Conservation (phyloP, 345 rosid species). For the Hibiscus tridactylites region DNA sequence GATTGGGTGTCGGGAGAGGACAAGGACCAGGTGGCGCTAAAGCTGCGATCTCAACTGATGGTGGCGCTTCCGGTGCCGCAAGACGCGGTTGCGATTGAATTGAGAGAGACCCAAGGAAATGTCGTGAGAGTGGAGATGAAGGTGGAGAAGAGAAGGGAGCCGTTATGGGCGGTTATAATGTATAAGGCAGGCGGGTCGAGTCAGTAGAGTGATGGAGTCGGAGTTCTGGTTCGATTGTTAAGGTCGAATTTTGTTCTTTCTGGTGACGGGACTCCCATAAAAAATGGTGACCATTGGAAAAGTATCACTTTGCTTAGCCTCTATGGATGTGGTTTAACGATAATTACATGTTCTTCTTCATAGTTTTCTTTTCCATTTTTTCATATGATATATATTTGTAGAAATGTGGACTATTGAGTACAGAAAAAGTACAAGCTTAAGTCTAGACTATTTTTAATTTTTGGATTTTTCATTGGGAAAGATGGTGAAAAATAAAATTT, state of each 20-base stretch:
- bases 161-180: conserved; percentile 56
- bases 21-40: conserved; percentile 83
- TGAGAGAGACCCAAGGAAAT: conserved; percentile 28
- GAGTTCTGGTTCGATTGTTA: conserved; percentile 62
- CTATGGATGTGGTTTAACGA: conserved; percentile 55
- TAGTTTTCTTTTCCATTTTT: too few species aligned
- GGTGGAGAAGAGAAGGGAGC: conserved; percentile 77
- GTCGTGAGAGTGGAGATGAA: conserved; percentile 55
- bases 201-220: conserved; percentile 81
- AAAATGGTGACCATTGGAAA: conserved; percentile 71
- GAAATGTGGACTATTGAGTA: too few species aligned
- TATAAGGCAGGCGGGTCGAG: conserved; percentile 68
- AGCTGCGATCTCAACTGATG: conserved; percentile 87
- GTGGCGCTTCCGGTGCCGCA: conserved; percentile 83
- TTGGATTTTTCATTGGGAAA: neutral
- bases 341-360: conserved; percentile 16
- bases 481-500: too few species aligned
- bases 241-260: conserved; percentile 42
- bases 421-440: neutral
- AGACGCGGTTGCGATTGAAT: conserved; percentile 59
- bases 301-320: conserved; percentile 64
- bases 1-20: conserved; percentile 90
- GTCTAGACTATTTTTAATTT: neutral
- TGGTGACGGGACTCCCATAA: conserved; percentile 28
- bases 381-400: too few species aligned